These are phyloP conservation scores for Solanum megistacrolobum DNA, from an alignment of 257 asterid species.

Conservation along the genomic window DNA sequence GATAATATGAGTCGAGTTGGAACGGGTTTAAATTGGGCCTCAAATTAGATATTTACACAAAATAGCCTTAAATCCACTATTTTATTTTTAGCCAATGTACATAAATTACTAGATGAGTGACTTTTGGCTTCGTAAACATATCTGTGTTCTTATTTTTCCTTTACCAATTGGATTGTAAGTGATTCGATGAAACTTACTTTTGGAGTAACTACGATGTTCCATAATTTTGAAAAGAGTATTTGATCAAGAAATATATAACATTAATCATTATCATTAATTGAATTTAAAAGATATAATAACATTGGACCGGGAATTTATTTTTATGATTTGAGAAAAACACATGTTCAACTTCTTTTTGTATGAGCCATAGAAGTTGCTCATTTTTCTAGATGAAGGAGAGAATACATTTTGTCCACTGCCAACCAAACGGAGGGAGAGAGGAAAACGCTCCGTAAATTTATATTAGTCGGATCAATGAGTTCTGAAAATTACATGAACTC, in stretches of 20 bases:
- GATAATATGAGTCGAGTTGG: neutral
- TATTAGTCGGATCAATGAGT: neutral
- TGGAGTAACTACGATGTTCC: neutral
- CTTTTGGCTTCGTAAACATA: neutral
- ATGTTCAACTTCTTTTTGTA: neutral
- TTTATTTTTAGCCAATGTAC: neutral
- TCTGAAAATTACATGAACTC: neutral
- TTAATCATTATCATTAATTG: neutral
- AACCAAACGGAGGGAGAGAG: neutral
- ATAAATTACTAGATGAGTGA: neutral
- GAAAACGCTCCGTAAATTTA: neutral
- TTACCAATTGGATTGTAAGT: neutral
- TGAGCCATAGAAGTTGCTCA: neutral
- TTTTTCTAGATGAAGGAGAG: neutral
- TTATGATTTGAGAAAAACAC: neutral
- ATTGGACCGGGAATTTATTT: neutral
- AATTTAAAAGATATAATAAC: neutral
- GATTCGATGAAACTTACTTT: neutral
- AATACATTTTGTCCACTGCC: neutral
- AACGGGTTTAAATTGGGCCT: neutral
- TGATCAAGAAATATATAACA: neutral
- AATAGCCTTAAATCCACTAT: neutral
- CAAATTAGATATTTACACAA: neutral
- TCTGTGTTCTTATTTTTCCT: neutral
- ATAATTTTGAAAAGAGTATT: neutral